A percentile compares a stretch with the other conserved stretches of the same genome.
Conservation (phyloP, 2,329 filamentous ascomycete species). For the Aphanoascus verrucosus region DNA sequence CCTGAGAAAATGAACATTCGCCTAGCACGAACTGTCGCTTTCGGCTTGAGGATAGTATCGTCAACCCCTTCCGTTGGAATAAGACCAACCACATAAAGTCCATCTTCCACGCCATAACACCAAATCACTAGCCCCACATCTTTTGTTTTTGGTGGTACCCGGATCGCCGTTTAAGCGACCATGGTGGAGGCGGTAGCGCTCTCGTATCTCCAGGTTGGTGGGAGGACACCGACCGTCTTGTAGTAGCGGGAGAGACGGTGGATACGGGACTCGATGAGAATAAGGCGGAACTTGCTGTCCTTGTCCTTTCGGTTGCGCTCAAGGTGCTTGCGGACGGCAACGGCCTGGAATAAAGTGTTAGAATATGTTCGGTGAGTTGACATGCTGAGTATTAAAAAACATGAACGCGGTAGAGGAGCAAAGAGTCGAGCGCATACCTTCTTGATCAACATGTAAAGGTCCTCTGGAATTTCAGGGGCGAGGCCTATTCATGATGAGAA, state of each 20-base stretch:
- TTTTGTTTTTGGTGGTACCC: slow-evolving; percentile 1
- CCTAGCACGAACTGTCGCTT: background rate
- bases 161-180: slow-evolving; percentile 58
- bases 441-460: slow-evolving; percentile 99
- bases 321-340: slow-evolving; percentile 99
- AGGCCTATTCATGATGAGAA: slow-evolving; percentile 63
- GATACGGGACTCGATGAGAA: slow-evolving; percentile 99
- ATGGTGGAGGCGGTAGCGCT: slow-evolving; percentile 89
- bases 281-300: slow-evolving; percentile 99
- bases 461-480: slow-evolving; percentile 96
- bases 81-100: background rate
- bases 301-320: slow-evolving; percentile 99
- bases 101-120: slow-evolving; percentile 13
- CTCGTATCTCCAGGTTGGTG: slow-evolving; percentile 99
- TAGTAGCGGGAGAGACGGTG: slow-evolving; percentile 99
- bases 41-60: background rate
- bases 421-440: slow-evolving; percentile 54
- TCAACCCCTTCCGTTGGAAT: background rate
- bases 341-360: slow-evolving; percentile 50
- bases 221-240: slow-evolving; percentile 78
- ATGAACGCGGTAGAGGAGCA: background rate
- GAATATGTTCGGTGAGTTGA: background rate
- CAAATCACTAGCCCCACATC: slow-evolving; percentile 8
- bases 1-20: background rate
- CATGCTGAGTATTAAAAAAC: background rate